Evolutionary conservation across 2,329 filamentous ascomycete species (phyloP).

Genomic region (Ascochyta lentis): DNA sequence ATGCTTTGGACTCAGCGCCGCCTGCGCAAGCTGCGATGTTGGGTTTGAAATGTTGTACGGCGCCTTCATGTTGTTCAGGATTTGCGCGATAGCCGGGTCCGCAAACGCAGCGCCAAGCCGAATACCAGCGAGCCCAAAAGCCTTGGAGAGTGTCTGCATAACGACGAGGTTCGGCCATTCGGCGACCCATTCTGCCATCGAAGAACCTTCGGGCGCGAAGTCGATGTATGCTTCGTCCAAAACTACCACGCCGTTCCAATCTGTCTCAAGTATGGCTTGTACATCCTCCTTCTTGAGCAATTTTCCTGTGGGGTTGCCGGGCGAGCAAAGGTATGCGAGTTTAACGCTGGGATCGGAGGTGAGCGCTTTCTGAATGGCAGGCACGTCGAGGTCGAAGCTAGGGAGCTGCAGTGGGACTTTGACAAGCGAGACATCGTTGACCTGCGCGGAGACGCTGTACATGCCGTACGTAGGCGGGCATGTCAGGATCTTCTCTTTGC

Average conservation of each 20-base stretch:
- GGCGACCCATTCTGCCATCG: slow-evolving; percentile 86
- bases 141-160: slow-evolving; percentile 98
- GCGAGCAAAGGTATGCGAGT: slow-evolving; percentile 89
- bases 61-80: slow-evolving; percentile 92
- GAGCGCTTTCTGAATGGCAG: slow-evolving; percentile 70
- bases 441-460: slow-evolving; percentile 92
- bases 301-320: slow-evolving; percentile 90
- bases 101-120: slow-evolving; percentile 87
- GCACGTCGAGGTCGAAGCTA: slow-evolving; percentile 75
- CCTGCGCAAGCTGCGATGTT: slow-evolving; percentile 79
- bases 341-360: slow-evolving; percentile 74
- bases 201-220: slow-evolving; percentile 80
- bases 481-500: slow-evolving; percentile 86
- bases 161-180: slow-evolving; percentile 97
- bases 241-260: slow-evolving; percentile 93
- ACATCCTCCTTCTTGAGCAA: slow-evolving; percentile 79
- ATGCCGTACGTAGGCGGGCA: slow-evolving; percentile 98
- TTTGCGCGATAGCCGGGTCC: slow-evolving; percentile 71
- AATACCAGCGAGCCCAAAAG: slow-evolving; percentile 94
- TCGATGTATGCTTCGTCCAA: slow-evolving; percentile 98
- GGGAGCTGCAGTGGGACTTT: slow-evolving; percentile 83
- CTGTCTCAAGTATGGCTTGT: slow-evolving; percentile 73
- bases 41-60: slow-evolving; percentile 95
- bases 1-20: slow-evolving; percentile 72
- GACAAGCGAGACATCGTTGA: slow-evolving; percentile 88